Percentiles rank a stretch among this genome's conserved stretches.
Conservation (phyloP, 2,329 filamentous ascomycete species). For the Elsinoe australis region DNA sequence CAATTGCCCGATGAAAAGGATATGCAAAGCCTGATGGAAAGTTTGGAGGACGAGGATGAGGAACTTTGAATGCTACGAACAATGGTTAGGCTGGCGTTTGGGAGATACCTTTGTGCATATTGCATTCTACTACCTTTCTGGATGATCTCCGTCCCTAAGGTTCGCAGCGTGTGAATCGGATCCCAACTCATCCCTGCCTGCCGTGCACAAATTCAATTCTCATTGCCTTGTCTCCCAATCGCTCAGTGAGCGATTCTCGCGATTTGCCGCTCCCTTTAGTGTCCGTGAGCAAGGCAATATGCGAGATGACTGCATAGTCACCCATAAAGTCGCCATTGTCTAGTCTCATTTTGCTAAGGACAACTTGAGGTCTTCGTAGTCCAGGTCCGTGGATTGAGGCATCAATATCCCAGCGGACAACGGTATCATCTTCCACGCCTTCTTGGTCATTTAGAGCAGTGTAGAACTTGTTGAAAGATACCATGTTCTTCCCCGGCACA, state of each 20-base stretch:
- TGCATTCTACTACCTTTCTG: background rate
- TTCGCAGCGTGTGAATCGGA: too few relatives aligned
- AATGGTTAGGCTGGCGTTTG: background rate
- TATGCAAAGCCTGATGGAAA: constrained; percentile 21
- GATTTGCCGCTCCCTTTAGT: background rate
- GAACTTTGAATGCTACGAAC: constrained; percentile 13
- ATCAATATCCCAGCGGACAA: background rate
- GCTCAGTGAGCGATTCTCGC: background rate
- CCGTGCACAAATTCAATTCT: constrained; percentile 1
- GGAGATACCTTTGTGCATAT: constrained; percentile 11
- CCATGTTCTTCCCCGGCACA: background rate
- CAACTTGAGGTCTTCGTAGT: too few relatives aligned
- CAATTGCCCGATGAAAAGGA: constrained; percentile 20
- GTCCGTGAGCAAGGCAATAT: background rate
- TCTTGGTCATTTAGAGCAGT: background rate
- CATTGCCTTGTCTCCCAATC: background rate
- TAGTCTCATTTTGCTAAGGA: too few relatives aligned
- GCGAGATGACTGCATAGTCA: background rate
- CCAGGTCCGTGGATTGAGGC: too few relatives aligned
- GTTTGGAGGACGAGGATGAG: constrained; percentile 20
- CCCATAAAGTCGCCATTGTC: too few relatives aligned
- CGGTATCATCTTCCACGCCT: too few relatives aligned
- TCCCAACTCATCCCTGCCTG: background rate
- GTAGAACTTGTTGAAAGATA: background rate
- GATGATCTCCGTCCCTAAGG: background rate